These are phyloP conservation scores for Zygotorulaspora chibaensis DNA, from an alignment of 805 yeast species.

Conservation along the genomic window DNA sequence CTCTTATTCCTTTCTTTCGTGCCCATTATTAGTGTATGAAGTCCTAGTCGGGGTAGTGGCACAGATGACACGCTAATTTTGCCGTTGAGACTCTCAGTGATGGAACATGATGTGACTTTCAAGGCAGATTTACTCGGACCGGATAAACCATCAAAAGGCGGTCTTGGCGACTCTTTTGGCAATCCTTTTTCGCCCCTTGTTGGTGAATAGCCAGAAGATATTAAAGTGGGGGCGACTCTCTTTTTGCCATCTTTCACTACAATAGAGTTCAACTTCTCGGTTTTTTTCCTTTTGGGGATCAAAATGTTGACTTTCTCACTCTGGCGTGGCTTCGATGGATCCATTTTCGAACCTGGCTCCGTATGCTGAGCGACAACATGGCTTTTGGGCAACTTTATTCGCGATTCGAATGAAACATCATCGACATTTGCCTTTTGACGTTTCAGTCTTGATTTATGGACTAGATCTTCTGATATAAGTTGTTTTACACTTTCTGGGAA, in stretches of 20 bases:
- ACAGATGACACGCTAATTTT: constrained; percentile 44
- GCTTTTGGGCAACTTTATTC: constrained; percentile 3
- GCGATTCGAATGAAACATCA: constrained; percentile 10
- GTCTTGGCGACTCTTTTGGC: constrained; percentile 5
- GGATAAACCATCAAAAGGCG: constrained; percentile 7
- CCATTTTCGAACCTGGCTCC: neutral
- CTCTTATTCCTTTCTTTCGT: constrained; percentile 38
- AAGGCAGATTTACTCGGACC: constrained; percentile 2
- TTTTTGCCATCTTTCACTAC: constrained; percentile 74
- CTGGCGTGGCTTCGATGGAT: constrained; percentile 10
- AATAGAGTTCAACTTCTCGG: constrained; percentile 42
- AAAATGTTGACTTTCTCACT: constrained; percentile 21
- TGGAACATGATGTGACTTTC: constrained; percentile 9
- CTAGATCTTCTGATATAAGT: constrained; percentile 63
- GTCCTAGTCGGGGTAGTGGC: constrained; percentile 57
- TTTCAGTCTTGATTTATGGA: constrained; percentile 35
- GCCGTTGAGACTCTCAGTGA: constrained; percentile 13
- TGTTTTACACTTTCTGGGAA: constrained; percentile 87
- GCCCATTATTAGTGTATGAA: constrained; percentile 62
- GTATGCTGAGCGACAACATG: constrained; percentile 1
- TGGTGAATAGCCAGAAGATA: constrained; percentile 43
- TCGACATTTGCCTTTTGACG: neutral
- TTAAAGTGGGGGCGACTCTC: constrained; percentile 65
- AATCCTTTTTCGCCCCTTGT: constrained; percentile 1
- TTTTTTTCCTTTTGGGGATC: constrained; percentile 31